These are phyloP conservation scores for Pseudopyricularia cyperi DNA, from an alignment of 2,329 filamentous ascomycete genomes.

Conservation along the genomic window DNA sequence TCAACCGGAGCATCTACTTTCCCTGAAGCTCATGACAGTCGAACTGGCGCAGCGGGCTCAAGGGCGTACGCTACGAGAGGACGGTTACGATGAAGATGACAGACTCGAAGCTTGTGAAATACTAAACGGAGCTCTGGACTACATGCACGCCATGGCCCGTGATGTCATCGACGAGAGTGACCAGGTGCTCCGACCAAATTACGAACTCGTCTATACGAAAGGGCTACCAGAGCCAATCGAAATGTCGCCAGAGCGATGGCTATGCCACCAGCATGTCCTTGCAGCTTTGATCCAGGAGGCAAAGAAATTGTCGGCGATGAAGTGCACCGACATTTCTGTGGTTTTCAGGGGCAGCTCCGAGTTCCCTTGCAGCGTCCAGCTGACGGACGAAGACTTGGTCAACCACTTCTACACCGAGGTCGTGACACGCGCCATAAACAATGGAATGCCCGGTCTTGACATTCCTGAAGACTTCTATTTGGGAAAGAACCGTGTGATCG, in stretches of 20 bases:
- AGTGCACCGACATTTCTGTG: background rate
- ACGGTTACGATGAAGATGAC: too few species aligned
- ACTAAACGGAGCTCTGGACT: background rate
- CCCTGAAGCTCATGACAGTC: conserved; percentile 36
- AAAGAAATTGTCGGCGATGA: conserved; percentile 25
- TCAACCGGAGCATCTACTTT: conserved; percentile 52
- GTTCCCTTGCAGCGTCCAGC: conserved; percentile 35
- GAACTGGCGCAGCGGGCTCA: background rate
- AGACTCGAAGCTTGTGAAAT: too few species aligned
- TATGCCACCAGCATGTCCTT: conserved; percentile 38
- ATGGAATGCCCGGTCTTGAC: conserved; percentile 18
- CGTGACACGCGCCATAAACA: conserved; percentile 25
- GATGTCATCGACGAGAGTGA: conserved; percentile 56
- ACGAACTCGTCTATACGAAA: conserved; percentile 51
- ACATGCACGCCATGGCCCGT: conserved; percentile 18
- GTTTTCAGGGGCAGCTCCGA: conserved; percentile 11
- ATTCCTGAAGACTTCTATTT: conserved; percentile 7
- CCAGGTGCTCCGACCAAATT: conserved; percentile 46
- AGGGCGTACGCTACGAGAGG: too few species aligned
- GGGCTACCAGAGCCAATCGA: conserved; percentile 37
- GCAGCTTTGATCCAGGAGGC: conserved; percentile 21
- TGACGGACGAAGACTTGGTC: conserved; percentile 24
- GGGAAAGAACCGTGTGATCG: conserved; percentile 2
- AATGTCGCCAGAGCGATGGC: conserved; percentile 41
- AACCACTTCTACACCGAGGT: conserved; percentile 16